Conservation (phyloP, 805 yeast species). For the Pichia cephalocereana region DNA sequence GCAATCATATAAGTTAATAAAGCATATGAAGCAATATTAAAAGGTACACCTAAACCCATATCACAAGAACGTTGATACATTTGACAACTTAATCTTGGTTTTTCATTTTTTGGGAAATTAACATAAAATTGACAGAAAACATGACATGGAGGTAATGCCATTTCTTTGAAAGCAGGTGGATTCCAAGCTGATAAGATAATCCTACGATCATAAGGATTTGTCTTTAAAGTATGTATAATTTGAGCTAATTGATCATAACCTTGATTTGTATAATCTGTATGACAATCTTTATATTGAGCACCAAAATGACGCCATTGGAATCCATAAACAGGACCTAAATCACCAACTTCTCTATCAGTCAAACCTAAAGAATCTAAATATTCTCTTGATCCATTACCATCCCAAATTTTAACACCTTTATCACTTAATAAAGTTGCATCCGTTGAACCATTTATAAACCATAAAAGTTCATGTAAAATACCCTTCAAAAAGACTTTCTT, state of each 20-base stretch:
- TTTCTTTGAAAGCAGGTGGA: slow-evolving; percentile 84
- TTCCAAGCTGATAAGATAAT: slow-evolving; percentile 97
- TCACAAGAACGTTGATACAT: slow-evolving; percentile 97
- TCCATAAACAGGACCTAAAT: slow-evolving; percentile 96
- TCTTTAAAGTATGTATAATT: slow-evolving; percentile 69
- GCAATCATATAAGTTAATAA: slow-evolving; percentile 91
- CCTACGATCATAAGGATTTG: slow-evolving; percentile 89
- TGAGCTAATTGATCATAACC: slow-evolving; percentile 88
- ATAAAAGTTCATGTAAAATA: slow-evolving; percentile 77
- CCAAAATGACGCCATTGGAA: slow-evolving; percentile 99
- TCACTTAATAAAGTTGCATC: slow-evolving; percentile 73
- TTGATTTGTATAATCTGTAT: slow-evolving; percentile 75
- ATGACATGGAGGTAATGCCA: slow-evolving; percentile 99
- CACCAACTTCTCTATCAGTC: slow-evolving; percentile 77
- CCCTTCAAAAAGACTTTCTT: slow-evolving; percentile 87
- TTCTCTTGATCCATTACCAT: slow-evolving; percentile 94
- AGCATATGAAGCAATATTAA: slow-evolving; percentile 95
- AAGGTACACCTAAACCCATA: slow-evolving; percentile 99
- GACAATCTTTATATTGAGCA: slow-evolving; percentile 81
- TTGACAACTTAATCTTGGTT: slow-evolving; percentile 72
- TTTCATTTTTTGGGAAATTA: slow-evolving; percentile 51
- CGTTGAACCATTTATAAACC: slow-evolving; percentile 90
- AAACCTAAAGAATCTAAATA: slow-evolving; percentile 80
- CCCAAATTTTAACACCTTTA: slow-evolving; percentile 96
- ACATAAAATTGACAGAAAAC: slow-evolving; percentile 94